Percentiles rank a stretch among this genome's conserved stretches.
phyloP scores from a whole-genome alignment of 2,329 filamentous ascomycete genomes.

The Penicillium verrucosum region DNA sequence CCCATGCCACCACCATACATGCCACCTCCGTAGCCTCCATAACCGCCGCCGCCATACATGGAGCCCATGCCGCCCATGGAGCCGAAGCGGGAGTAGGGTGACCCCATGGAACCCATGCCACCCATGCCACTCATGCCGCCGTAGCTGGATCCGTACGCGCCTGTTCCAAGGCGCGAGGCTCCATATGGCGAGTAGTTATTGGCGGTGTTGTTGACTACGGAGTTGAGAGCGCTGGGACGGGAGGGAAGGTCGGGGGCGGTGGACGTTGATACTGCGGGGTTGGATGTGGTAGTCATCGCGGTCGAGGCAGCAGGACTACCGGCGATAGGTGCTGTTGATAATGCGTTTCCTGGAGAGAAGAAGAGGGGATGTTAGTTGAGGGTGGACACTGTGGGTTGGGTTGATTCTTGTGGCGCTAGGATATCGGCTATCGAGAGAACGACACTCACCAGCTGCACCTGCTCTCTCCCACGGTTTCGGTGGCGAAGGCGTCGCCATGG shows the following conservation, averaged over 20 bases:
- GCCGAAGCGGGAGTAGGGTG: slow-evolving; percentile 54
- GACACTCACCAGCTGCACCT: slow-evolving; percentile 56
- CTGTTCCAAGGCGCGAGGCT: slow-evolving; percentile 55
- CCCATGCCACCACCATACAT: slow-evolving; percentile 40
- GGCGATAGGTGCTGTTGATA: slow-evolving; percentile 25
- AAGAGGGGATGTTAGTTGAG: neutral
- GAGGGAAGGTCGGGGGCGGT: slow-evolving; percentile 70
- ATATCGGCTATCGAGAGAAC: neutral
- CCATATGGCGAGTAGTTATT: slow-evolving; percentile 71
- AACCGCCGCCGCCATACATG: slow-evolving; percentile 34
- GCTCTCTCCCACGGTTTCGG: slow-evolving; percentile 96
- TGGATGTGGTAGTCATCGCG: slow-evolving; percentile 39
- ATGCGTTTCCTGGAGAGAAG: slow-evolving; percentile 24
- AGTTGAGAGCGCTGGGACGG: slow-evolving; percentile 71
- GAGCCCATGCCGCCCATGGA: slow-evolving; percentile 46
- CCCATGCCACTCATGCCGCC: slow-evolving; percentile 46
- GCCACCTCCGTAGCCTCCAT: slow-evolving; percentile 18
- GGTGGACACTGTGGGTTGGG: slow-evolving; percentile 7
- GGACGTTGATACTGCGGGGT: slow-evolving; percentile 45
- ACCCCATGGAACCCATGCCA: slow-evolving; percentile 38
- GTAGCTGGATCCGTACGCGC: slow-evolving; percentile 46
- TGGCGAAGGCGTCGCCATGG: slow-evolving; percentile 68
- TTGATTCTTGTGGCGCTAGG: neutral
- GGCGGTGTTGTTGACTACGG: slow-evolving; percentile 83
- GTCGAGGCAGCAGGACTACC: slow-evolving; percentile 29